Conservation (phyloP, 306 rosid species). For the Ochetophila trinervis region DNA sequence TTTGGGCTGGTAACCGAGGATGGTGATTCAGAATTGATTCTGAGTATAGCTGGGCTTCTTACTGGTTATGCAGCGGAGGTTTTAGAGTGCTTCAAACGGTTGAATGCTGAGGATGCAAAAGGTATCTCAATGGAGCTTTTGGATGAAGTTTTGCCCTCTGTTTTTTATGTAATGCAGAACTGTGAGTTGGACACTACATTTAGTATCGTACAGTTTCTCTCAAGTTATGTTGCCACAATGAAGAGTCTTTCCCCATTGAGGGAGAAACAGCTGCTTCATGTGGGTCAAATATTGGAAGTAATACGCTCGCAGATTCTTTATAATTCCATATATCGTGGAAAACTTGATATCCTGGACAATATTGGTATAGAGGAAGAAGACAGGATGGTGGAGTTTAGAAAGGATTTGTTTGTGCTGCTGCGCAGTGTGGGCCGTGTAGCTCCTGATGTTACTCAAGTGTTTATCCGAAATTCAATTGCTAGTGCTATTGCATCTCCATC, state of each 20-base stretch:
- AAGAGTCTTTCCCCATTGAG: conserved; percentile 62
- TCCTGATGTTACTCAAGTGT: conserved; percentile 67
- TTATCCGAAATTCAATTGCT: conserved; percentile 64
- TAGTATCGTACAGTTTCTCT: conserved; percentile 81
- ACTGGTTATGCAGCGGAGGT: conserved; percentile 80
- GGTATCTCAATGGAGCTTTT: conserved; percentile 64
- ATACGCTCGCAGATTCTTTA: conserved; percentile 68
- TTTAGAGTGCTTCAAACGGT: conserved; percentile 83
- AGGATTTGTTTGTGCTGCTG: conserved; percentile 76
- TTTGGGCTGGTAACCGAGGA: conserved; percentile 63
- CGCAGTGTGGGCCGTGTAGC: conserved; percentile 61
- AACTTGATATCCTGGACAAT: conserved; percentile 75
- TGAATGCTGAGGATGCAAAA: conserved; percentile 71
- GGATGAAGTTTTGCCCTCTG: conserved; percentile 83
- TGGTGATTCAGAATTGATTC: conserved; percentile 59
- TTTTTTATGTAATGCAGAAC: conserved; percentile 68
- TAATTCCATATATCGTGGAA: conserved; percentile 59
- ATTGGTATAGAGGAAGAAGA: conserved; percentile 92
- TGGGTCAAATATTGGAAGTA: conserved; percentile 87
- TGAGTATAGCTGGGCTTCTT: conserved; percentile 65
- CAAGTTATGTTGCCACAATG: conserved; percentile 69
- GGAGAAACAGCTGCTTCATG: conserved; percentile 65
- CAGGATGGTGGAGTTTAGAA: conserved; percentile 83
- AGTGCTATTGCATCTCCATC: conserved; percentile 65
- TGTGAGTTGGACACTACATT: conserved; percentile 78